Base-by-base conservation (phyloP, 2,329 filamentous ascomycete species). In the Hypoxylon sp. region DNA sequence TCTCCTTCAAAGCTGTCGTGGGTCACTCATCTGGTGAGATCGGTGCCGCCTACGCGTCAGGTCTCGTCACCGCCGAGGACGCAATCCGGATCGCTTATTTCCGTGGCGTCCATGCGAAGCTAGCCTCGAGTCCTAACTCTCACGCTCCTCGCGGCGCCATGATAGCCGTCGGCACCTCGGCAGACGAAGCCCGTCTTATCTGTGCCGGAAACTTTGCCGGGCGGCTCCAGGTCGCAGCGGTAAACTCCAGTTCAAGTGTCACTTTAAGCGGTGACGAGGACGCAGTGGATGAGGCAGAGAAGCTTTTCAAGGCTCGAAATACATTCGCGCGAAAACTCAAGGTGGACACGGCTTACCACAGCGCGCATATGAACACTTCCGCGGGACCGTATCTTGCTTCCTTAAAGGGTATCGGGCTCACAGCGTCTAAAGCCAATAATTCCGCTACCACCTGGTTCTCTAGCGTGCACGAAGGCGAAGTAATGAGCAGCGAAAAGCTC, bases 161-260 rank as follows among this genome's bases (percentile, higher is more conserved):
- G 82, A 75, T 83, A 55, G 81, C 81, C 0, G 78, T 79, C 0
- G 80, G 78, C 0, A 76, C 79, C 1, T 69, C 72, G 0, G 61
- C 70, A 2, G 63, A 70, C 2, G 72, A 74, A 29, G 60, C 55
- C 0, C 19, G 6, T 23, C 19, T 23, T 14, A n/a, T 55, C 37
- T 55, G 52, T 12, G 7, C 37, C 4, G 25, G 9, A 2, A 29
- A 45, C 8, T 53, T 60, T 37, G 23, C 34, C 7, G 56, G 48
- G 2, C 47, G 56, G 6, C 8, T 60, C 11, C n/a, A 30, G 3
- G 37, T 60, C 7, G 47, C 56, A 2, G 56, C 56, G 4, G 23
- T 19, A 3, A 60, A 60, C 32, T 45, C 48, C 3, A 19, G n/a
- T 2, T 34, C 37, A 2, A 60, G 56, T 21, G 27, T 55, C 16